Percentiles rank a stretch among this genome's conserved stretches.
Evolutionary conservation across 495 filamentous ascomycete genomes (phyloP).

Genomic region (Neurospora intermedia): DNA sequence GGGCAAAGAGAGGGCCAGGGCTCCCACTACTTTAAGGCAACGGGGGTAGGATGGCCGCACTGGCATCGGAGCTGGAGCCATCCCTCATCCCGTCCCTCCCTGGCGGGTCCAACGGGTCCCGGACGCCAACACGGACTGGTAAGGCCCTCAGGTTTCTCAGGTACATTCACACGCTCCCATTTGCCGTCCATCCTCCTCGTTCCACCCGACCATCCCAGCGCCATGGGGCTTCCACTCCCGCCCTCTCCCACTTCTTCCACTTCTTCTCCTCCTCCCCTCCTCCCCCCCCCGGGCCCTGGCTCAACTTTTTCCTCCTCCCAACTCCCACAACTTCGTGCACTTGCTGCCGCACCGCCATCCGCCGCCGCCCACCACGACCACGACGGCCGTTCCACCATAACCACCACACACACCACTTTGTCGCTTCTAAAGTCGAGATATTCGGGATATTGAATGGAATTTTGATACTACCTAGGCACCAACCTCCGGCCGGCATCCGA

Average conservation of each 20-base stretch:
- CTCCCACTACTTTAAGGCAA: neutral
- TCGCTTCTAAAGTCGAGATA: neutral
- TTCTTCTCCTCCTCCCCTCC: constrained; percentile 10
- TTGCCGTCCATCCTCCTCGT: constrained; percentile 15
- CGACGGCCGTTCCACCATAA: neutral
- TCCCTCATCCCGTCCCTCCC: constrained; percentile 13
- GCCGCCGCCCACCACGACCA: neutral
- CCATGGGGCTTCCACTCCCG: constrained; percentile 28
- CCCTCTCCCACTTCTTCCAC: constrained; percentile 38
- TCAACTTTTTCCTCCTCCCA: constrained; percentile 23
- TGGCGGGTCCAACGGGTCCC: constrained; percentile 18
- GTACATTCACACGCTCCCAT: constrained; percentile 11
- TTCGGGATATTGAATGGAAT: neutral
- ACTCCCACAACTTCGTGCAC: constrained; percentile 7
- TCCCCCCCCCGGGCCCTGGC: constrained; percentile 9
- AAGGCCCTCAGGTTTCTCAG: neutral
- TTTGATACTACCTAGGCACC: neutral
- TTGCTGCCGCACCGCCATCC: neutral
- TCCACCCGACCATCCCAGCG: neutral
- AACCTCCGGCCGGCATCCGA: neutral
- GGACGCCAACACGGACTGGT: neutral
- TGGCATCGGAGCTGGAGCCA: constrained; percentile 17
- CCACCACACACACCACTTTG: neutral
- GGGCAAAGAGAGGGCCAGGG: neutral
- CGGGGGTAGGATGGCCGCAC: constrained; percentile 5